Evolutionary conservation across 768 basidiomycete species (phyloP), one percentile per base, ranked within the genome.

Genomic region (Crucibulum laeve): DNA sequence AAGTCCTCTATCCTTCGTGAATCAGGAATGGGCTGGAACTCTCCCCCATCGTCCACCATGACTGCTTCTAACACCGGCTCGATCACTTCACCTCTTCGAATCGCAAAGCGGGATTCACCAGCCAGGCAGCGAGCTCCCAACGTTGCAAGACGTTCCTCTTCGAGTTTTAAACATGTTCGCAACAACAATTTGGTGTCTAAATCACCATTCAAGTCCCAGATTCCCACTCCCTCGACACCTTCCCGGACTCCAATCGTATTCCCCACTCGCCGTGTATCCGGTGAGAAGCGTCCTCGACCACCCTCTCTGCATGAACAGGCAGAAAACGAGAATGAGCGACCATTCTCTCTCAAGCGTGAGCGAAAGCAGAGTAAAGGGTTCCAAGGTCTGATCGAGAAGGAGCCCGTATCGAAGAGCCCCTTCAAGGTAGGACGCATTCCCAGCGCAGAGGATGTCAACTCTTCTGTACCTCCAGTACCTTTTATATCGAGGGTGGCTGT

Each of bases 321-420:
- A 18, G 81, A 84, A 59, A 57, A 58, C 15, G 81, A 84, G 60
- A 87, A 87, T 44, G 82, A 86, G 48, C 77, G 79, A 32, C 84
- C 84, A 0, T 76, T 87, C 44, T 70, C 80, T 6, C 69, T 77
- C 54, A 89, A 87, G 57, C 68, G 82, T 46, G 82, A 84, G 60
- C 76, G 87, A 34, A 77, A 82, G 36, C 84, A 91, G 58, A 88
- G 85, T 43, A 82, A 79, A 57, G 77, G 72, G 4, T 84, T 84
- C 49, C 84, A 88, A 54, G 80, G 77, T 18, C 77, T 92, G 40
- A 71, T 82, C 1, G 74, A 87, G 62, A 82, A 75, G 54, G 87
- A 89, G 56, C 83, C 83, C 5, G 89, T 92, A 21, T 79, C 81
- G 21, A 89, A 84, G 69, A 90, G 87, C 53, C 89, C 90, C 17